These are phyloP conservation scores for Lentinus brumalis DNA, from an alignment of 768 basidiomycete species.

Conservation along the genomic window DNA sequence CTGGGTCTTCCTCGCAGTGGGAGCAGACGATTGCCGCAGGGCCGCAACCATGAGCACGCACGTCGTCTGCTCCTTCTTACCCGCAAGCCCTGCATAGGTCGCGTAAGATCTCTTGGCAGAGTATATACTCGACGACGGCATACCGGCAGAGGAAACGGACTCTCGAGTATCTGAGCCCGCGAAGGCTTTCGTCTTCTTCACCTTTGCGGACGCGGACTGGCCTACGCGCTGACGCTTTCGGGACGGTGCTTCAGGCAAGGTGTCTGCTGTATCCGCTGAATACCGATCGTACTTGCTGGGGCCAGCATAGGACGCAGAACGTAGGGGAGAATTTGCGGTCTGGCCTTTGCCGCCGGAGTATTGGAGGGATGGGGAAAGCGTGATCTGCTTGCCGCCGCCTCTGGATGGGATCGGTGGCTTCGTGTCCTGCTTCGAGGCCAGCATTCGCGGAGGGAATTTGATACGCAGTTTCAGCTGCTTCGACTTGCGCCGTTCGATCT, in stretches of 20 bases:
- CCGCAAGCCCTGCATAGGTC: constrained; percentile 16
- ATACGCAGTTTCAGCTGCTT: constrained; percentile 42
- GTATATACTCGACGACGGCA: not conserved
- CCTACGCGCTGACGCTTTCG: constrained; percentile 11
- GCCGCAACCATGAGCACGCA: constrained; percentile 53
- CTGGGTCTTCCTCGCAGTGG: constrained; percentile 49
- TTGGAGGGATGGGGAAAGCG: constrained; percentile 20
- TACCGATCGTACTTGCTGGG: constrained; percentile 10
- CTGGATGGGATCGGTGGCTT: constrained; percentile 4
- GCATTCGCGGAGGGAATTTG: constrained; percentile 35
- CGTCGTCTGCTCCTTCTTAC: constrained; percentile 14
- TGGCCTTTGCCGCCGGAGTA: constrained; percentile 14
- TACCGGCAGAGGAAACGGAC: constrained; percentile 16
- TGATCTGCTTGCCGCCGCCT: constrained; percentile 21
- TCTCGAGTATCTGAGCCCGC: constrained; percentile 1
- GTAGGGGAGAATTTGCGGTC: constrained; percentile 5
- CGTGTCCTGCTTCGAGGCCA: constrained; percentile 1
- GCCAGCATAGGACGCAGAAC: constrained; percentile 12
- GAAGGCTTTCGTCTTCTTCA: constrained; percentile 2
- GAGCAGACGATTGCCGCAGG: constrained; percentile 46
- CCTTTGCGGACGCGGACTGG: not conserved
- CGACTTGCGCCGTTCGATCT: constrained; percentile 33
- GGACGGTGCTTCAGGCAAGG: constrained; percentile 7
- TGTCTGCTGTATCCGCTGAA: constrained; percentile 15
- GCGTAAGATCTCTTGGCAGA: not conserved